A percentile compares a stretch with the other conserved stretches of the same genome.
phyloP scores from a whole-genome alignment of 2,329 filamentous ascomycete genomes.

The Scytalidium sp. region DNA sequence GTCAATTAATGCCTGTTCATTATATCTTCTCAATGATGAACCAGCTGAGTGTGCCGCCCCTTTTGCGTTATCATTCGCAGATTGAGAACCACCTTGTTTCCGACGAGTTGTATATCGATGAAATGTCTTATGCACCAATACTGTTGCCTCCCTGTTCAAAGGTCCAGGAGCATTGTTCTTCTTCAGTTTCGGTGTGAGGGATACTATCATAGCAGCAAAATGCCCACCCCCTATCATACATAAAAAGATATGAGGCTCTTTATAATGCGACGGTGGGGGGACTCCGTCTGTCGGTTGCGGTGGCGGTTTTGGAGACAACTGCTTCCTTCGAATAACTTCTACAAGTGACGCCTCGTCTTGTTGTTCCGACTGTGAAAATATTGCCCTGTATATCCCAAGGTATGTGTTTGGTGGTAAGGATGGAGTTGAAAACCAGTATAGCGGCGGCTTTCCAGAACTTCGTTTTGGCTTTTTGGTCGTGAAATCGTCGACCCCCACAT shows the following conservation, averaged over 20 bases:
- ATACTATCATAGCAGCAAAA: conserved; percentile 95
- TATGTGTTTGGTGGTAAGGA: conserved; percentile 73
- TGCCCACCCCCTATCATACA: conserved; percentile 99
- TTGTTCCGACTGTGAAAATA: conserved; percentile 73
- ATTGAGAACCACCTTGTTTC: conserved; percentile 95
- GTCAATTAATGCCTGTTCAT: conserved; percentile 85
- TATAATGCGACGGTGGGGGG: conserved; percentile 53
- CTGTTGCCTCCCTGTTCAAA: conserved; percentile 80
- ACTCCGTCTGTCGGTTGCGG: conserved; percentile 47
- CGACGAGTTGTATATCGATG: conserved; percentile 94
- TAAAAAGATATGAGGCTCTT: conserved; percentile 84
- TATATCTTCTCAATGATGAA: conserved; percentile 84
- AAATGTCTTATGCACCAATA: conserved; percentile 95
- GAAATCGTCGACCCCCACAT: conserved; percentile 40
- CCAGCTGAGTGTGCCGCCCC: conserved; percentile 92
- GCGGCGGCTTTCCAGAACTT: conserved; percentile 64
- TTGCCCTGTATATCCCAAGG: conserved; percentile 79
- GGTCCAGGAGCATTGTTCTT: conserved; percentile 65
- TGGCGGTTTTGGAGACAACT: conserved; percentile 62
- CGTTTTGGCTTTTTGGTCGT: conserved; percentile 45
- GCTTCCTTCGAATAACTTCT: conserved; percentile 71
- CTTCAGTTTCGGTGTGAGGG: conserved; percentile 74
- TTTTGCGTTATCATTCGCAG: conserved; percentile 90
- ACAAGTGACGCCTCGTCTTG: conserved; percentile 59
- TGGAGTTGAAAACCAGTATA: conserved; percentile 83